phyloP scores from a whole-genome alignment of 2,329 filamentous ascomycete genomes.

The Hypoxylon sp. region DNA sequence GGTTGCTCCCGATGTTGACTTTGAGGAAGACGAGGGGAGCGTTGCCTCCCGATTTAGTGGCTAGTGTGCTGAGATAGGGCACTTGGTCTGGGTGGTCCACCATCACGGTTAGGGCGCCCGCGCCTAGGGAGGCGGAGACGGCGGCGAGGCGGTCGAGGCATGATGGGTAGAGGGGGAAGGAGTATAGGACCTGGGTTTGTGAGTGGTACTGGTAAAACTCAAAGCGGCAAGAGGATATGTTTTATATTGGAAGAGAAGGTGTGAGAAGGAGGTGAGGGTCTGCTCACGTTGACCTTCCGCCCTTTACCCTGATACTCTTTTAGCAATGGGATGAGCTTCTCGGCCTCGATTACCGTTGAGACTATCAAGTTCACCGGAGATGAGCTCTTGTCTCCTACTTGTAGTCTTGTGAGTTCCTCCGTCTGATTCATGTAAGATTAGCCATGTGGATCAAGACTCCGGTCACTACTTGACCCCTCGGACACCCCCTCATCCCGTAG shows the following conservation, averaged over 20 bases:
- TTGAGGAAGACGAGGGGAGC: conserved; percentile 76
- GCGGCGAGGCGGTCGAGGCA: conserved; percentile 71
- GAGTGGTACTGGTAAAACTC: background rate
- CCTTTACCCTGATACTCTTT: conserved; percentile 69
- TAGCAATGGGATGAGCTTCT: conserved; percentile 74
- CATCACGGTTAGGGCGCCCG: conserved; percentile 73
- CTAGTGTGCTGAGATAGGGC: conserved; percentile 60
- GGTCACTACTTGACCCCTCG: background rate
- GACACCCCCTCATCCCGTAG: background rate
- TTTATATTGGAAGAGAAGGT: background rate
- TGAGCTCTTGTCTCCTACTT: conserved; percentile 72
- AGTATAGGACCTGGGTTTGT: conserved; percentile 74
- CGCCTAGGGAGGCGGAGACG: conserved; percentile 70
- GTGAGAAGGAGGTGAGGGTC: background rate
- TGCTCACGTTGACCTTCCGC: conserved; percentile 71
- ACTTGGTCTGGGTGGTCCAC: conserved; percentile 78
- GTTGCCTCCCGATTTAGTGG: conserved; percentile 62
- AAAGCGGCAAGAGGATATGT: conserved; percentile 1
- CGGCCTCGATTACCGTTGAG: conserved; percentile 82
- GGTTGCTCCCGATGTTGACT: conserved; percentile 79
- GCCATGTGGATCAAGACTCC: background rate
- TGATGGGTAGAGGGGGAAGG: conserved; percentile 76
- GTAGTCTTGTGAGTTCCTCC: conserved; percentile 74
- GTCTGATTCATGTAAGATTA: conserved; percentile 64
- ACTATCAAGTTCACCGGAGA: conserved; percentile 74